Evolutionary conservation across 1,139 yeast species (phyloP), one percentile per base, ranked within the genome.

Genomic region (Geotrichum histeridarum): DNA sequence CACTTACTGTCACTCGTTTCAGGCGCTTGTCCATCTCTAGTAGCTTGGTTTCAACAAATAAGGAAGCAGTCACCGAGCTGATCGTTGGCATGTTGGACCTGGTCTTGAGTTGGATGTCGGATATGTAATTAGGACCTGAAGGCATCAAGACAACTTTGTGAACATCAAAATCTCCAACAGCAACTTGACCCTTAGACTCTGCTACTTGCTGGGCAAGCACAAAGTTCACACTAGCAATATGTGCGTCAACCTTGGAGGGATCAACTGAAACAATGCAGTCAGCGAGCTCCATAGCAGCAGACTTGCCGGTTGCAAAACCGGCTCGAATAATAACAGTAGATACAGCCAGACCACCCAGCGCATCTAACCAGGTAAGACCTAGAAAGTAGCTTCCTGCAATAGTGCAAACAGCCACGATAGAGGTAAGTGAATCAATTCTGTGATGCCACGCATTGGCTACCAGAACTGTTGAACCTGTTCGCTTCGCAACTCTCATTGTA

Each of bases 371-470:
- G 42, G 82, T 82, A 46, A 88, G 78, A 59, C 83, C 80, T 59
- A 89, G 80, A 59, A 88, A 73, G 60, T 86, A 84, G 30, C 96
- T 96, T 1, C 93, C 84, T 0, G 95, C 81, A 52, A 93, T 94
- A 0, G 98, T 90, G 5, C 83, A 78, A 22, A 91, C 78, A 0
- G 98, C 98, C 8, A 93, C 98, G 41, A 86, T 77, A 0, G 97
- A 90, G 0, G 98, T 94, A 62, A 93, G 70, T 1, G 96, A 86
- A 67, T 93, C 99, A 12, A 91, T 91, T 60, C 99, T 78, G 67
- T 93, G 99, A 68, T 93, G 99, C 98, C 98, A 93, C 1, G 99
- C 99, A 66, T 93, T 93, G 4, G 99, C 99, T 51, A 88, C 84
- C 54, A 93, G 77, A 5, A 93, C 98, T 59, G 89, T 88, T 1